These are phyloP conservation scores for Trifolium pratense DNA, from an alignment of 306 rosid species.

Conservation along the genomic window DNA sequence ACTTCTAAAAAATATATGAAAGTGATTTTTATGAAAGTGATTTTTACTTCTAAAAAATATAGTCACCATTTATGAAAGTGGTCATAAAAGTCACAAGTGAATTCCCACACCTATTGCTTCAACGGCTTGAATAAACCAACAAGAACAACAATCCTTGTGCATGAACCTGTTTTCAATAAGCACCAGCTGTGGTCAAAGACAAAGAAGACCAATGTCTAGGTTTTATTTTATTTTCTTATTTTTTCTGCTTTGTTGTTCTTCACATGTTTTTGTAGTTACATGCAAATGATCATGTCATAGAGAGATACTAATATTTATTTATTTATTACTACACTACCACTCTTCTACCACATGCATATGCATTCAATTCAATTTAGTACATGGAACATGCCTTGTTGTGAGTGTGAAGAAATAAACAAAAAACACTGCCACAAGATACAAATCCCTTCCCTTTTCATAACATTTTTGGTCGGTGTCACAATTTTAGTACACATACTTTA, in stretches of 20 bases:
- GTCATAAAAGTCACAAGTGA: no score
- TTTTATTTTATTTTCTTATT: constrained; percentile 3
- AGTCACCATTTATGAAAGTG: no score
- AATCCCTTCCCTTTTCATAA: constrained; percentile 3
- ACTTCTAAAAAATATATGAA: no score
- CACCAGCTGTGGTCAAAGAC: not conserved
- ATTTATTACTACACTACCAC: not conserved
- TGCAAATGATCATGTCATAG: constrained; percentile 3
- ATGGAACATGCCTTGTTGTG: constrained; percentile 48
- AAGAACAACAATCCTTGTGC: not conserved
- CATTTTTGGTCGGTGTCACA: constrained; percentile 36
- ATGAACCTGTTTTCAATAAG: not conserved
- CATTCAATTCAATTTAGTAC: constrained; percentile 15
- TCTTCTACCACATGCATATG: constrained; percentile 40
- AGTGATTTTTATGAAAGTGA: no score
- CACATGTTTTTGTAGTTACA: constrained; percentile 42
- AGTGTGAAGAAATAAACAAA: not conserved
- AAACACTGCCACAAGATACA: constrained; percentile 22
- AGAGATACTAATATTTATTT: no score
- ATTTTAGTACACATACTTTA: no score
- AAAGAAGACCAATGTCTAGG: constrained; percentile 38
- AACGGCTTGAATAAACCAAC: no score
- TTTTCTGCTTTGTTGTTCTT: constrained; percentile 36
- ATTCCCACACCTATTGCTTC: no score
- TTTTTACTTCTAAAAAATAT: no score